Evolutionary conservation across 352 stramenopile species (phyloP).

Genomic region (Phytophthora crassamura): DNA sequence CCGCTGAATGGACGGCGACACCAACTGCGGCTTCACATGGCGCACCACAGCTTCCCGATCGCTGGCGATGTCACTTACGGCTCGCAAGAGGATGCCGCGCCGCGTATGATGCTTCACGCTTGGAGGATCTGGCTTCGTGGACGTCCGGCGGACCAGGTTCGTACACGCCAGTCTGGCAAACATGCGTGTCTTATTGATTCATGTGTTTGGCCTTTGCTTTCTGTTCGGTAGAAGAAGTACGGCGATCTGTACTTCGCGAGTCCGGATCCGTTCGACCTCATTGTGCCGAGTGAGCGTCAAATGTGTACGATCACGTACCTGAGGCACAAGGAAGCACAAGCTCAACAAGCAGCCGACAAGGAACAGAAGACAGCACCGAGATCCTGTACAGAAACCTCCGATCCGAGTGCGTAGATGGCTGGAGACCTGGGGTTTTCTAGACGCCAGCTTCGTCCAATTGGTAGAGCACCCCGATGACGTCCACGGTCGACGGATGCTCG

Average conservation of each 20-base stretch:
- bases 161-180: background rate
- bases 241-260: conserved; percentile 72
- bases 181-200: background rate
- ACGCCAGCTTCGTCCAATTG: conserved; percentile 57
- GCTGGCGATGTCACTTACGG: conserved; percentile 81
- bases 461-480: conserved; percentile 61
- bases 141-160: conserved; percentile 47
- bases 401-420: background rate
- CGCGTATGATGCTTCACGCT: conserved; percentile 88
- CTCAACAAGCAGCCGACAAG: conserved; percentile 4
- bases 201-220: conserved; percentile 11
- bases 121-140: conserved; percentile 82
- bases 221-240: conserved; percentile 48
- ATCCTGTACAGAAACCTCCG: background rate
- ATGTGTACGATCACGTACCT: conserved; percentile 73
- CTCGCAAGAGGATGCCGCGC: conserved; percentile 58
- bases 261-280: conserved; percentile 68
- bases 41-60: conserved; percentile 80
- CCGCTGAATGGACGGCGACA: conserved; percentile 84
- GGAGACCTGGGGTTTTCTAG: conserved; percentile 18
- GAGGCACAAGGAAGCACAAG: conserved; percentile 32
- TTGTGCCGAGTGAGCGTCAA: conserved; percentile 59
- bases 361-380: background rate
- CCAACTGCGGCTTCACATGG: conserved; percentile 84
- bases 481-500: conserved; percentile 65